Evolutionary conservation across 140 eudicot species (phyloP).

Genomic region (Bidens hawaiensis): DNA sequence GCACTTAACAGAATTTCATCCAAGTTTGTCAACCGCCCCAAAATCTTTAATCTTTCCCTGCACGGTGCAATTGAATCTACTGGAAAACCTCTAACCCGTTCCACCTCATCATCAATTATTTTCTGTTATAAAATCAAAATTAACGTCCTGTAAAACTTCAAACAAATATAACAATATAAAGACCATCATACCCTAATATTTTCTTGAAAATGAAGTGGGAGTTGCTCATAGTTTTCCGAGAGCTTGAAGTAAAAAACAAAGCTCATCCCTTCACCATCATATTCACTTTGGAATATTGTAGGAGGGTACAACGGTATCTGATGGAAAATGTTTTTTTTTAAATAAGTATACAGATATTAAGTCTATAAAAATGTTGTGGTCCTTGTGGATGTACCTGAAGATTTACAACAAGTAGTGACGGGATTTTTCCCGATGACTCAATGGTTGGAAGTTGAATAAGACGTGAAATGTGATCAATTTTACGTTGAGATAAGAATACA

Average conservation of each 20-base stretch:
- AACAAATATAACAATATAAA: background rate
- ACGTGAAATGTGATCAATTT: conserved; percentile 86
- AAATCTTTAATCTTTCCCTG: conserved; percentile 83
- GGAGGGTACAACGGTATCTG: conserved; percentile 84
- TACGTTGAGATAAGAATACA: conserved; percentile 72
- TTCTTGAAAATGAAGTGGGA: conserved; percentile 78
- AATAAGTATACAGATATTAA: background rate
- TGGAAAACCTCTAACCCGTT: conserved; percentile 67
- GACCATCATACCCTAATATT: conserved; percentile 54
- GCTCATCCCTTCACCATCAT: conserved; percentile 79
- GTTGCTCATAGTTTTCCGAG: conserved; percentile 65
- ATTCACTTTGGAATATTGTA: conserved; percentile 58
- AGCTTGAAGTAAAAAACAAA: conserved; percentile 76
- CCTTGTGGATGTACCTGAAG: conserved; percentile 5
- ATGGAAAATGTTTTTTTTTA: background rate
- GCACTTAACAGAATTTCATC: conserved; percentile 65
- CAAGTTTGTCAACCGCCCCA: conserved; percentile 69
- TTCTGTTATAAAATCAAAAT: conserved; percentile 35
- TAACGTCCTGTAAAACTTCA: background rate
- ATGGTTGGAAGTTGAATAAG: conserved; percentile 76
- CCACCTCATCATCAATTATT: conserved; percentile 76
- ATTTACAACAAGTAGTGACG: conserved; percentile 63
- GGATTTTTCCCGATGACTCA: conserved; percentile 58
- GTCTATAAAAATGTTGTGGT: no score
- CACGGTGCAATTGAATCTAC: conserved; percentile 62